Percentiles rank a stretch among this genome's conserved stretches.
Evolutionary conservation across 148 eudicot species (phyloP).

Genomic region (Nepenthes gracilis): DNA sequence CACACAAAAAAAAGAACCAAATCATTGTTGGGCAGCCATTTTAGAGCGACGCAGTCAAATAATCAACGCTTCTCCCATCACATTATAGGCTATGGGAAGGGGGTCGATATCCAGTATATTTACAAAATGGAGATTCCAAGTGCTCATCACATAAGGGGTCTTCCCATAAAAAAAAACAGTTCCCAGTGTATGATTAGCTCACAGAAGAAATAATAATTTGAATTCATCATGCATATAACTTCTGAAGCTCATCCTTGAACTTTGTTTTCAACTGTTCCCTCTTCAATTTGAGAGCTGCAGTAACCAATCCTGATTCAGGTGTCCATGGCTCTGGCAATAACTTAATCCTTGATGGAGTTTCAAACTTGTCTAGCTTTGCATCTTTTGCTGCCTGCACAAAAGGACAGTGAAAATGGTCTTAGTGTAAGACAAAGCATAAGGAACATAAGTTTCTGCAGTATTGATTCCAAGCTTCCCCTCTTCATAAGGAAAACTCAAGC

Average conservation of each 20-base stretch:
- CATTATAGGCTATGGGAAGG: no score
- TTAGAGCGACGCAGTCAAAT: no score
- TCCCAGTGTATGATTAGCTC: neutral
- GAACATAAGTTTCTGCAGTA: no score
- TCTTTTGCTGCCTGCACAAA: conserved; percentile 55
- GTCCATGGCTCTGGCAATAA: conserved; percentile 84
- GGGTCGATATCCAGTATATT: no score
- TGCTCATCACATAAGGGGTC: neutral
- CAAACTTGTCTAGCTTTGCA: conserved; percentile 72
- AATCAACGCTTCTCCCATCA: no score
- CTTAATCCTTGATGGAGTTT: conserved; percentile 69
- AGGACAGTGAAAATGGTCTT: neutral
- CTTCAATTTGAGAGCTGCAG: conserved; percentile 86
- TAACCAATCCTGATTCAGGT: conserved; percentile 86
- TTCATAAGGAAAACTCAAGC: no score
- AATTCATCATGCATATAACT: conserved; percentile 30
- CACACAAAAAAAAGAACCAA: no score
- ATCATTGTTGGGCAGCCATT: no score
- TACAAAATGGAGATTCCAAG: no score
- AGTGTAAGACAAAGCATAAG: conserved; percentile 1
- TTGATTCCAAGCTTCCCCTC: no score
- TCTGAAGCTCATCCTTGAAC: conserved; percentile 64
- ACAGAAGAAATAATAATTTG: no score
- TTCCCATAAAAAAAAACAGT: neutral
- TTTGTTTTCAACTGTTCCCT: conserved; percentile 78